Conservation (phyloP, 805 yeast genomes). For the Candida adriatica region DNA sequence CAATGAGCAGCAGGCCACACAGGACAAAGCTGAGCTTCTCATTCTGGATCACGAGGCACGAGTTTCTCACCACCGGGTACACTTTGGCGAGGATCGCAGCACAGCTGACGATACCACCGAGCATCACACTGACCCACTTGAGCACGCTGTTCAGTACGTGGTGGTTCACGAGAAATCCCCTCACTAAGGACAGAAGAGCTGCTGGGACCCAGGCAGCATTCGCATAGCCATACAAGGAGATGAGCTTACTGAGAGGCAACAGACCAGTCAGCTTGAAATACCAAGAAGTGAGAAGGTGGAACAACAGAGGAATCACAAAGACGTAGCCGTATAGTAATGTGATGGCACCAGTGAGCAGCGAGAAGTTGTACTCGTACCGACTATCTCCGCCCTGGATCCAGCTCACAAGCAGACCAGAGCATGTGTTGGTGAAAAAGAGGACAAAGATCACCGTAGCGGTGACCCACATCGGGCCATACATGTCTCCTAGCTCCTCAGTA, state of each 20-base stretch:
- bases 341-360: slow-evolving; percentile 59
- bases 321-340: slow-evolving; percentile 73
- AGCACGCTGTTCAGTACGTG: slow-evolving; percentile 38
- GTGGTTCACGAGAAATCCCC: slow-evolving; percentile 45
- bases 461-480: slow-evolving; percentile 90
- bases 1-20: slow-evolving; percentile 34
- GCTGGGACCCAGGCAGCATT: slow-evolving; percentile 84
- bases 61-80: slow-evolving; percentile 32
- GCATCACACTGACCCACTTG: slow-evolving; percentile 55
- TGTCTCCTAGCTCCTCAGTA: slow-evolving; percentile 48
- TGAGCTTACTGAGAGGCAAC: slow-evolving; percentile 46
- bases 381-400: slow-evolving; percentile 34
- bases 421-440: slow-evolving; percentile 69
- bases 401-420: slow-evolving; percentile 57
- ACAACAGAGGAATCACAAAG: slow-evolving; percentile 49
- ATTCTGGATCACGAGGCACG: slow-evolving; percentile 28
- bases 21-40: slow-evolving; percentile 32
- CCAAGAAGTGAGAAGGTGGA: slow-evolving; percentile 48
- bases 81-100: slow-evolving; percentile 42
- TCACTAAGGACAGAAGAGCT: slow-evolving; percentile 50
- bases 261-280: slow-evolving; percentile 44
- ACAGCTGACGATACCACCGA: slow-evolving; percentile 60
- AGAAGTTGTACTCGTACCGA: slow-evolving; percentile 53
- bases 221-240: slow-evolving; percentile 82
- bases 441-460: slow-evolving; percentile 73